Percentiles rank a stretch among this genome's conserved stretches.
Conservation (phyloP, 2,329 filamentous ascomycete genomes). For the Microcyclospora pomicola region DNA sequence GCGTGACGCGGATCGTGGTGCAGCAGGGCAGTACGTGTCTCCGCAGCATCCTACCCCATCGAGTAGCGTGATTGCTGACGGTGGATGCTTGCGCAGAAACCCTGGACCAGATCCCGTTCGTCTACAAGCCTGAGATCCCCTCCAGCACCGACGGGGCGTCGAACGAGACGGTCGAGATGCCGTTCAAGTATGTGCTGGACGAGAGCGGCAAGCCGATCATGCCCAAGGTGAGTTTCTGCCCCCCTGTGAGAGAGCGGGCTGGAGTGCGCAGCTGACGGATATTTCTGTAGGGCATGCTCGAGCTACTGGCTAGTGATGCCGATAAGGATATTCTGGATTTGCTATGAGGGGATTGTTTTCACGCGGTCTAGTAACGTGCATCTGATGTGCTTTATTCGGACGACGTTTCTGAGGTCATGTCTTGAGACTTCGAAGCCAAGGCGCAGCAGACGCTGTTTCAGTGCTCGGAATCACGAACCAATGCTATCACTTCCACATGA, state of each 20-base stretch:
- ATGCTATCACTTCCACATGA: no score
- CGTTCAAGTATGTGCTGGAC: slow-evolving; percentile 83
- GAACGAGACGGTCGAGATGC: slow-evolving; percentile 93
- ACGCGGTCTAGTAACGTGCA: no score
- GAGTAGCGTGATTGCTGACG: no score
- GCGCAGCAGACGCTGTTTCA: no score
- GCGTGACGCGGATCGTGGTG: slow-evolving; percentile 80
- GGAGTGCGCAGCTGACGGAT: slow-evolving; percentile 10
- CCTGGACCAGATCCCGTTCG: slow-evolving; percentile 63
- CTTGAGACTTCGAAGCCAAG: no score
- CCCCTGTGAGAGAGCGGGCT: neutral
- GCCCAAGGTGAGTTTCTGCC: slow-evolving; percentile 53
- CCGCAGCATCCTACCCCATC: no score
- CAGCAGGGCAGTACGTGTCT: slow-evolving; percentile 60
- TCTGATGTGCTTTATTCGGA: no score
- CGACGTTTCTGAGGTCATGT: no score
- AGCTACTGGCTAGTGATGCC: slow-evolving; percentile 82
- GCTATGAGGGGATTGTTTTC: slow-evolving; percentile 28
- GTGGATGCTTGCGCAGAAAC: slow-evolving; percentile 41
- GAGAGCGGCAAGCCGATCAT: slow-evolving; percentile 64
- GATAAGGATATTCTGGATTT: slow-evolving; percentile 85
- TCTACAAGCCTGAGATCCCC: slow-evolving; percentile 72
- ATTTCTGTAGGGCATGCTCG: slow-evolving; percentile 75
- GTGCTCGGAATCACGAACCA: no score
- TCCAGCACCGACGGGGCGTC: slow-evolving; percentile 39